phyloP scores from a whole-genome alignment of 371 early-diverging fungal species.

The Mucor irregularis region DNA sequence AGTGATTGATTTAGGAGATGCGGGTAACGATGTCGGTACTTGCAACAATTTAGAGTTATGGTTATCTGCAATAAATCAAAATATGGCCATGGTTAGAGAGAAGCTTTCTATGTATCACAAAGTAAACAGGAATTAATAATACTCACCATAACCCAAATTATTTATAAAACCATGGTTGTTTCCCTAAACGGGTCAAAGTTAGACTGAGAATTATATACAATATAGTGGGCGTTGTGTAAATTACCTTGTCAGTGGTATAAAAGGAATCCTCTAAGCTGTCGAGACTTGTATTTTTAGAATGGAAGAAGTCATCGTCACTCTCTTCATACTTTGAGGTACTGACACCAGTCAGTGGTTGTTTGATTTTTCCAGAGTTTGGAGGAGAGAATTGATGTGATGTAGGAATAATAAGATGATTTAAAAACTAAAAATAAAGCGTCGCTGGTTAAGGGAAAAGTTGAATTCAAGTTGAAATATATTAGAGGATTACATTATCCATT shows the following conservation, averaged over 20 bases:
- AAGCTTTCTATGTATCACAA: neutral
- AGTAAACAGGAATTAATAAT: neutral
- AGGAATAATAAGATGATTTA: neutral
- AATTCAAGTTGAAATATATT: neutral
- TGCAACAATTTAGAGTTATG: neutral
- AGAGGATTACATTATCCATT: conserved; percentile 31
- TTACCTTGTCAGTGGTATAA: neutral
- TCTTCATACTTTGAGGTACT: conserved; percentile 10
- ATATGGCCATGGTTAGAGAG: neutral
- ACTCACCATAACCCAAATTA: conserved; percentile 4
- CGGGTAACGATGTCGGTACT: neutral
- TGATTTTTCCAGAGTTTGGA: neutral
- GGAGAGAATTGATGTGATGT: neutral
- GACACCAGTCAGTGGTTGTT: neutral
- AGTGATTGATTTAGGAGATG: conserved; percentile 2
- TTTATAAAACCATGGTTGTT: conserved; percentile 5
- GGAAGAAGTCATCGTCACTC: neutral
- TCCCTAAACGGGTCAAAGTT: neutral
- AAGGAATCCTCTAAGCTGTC: conserved; percentile 3
- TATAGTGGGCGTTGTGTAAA: neutral
- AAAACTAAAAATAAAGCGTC: neutral
- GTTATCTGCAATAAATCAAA: neutral
- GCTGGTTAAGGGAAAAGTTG: neutral
- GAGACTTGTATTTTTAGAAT: conserved; percentile 1
- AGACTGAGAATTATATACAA: neutral